Evolutionary conservation across 768 basidiomycete genomes (phyloP).

Genomic region (Cystofilobasidium ferigula): DNA sequence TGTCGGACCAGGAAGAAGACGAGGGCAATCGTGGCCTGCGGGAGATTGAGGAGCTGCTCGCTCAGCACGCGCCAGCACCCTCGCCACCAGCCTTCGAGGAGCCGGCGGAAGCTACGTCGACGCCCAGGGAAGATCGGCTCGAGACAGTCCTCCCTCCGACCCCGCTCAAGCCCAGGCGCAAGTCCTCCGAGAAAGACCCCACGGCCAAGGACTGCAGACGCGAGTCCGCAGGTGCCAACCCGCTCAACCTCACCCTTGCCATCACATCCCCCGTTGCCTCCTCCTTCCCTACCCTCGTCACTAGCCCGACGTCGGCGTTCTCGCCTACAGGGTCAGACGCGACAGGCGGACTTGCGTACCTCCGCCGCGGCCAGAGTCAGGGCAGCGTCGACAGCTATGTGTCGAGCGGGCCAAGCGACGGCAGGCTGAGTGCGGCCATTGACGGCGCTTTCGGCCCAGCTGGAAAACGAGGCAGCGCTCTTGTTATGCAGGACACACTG

Average conservation of each 20-base stretch:
- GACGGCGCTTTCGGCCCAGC: neutral
- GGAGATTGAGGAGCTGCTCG: neutral
- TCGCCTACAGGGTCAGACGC: neutral
- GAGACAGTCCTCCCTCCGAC: neutral
- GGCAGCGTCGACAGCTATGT: neutral
- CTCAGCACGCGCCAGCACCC: neutral
- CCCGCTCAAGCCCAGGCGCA: constrained; percentile 1
- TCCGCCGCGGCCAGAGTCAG: neutral
- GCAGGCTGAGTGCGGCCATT: neutral
- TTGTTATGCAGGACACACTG: neutral
- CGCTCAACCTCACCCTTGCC: neutral
- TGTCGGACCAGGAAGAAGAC: neutral
- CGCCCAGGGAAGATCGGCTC: neutral
- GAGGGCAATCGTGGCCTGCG: neutral
- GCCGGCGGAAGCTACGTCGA: neutral
- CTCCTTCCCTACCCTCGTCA: neutral
- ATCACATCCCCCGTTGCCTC: neutral
- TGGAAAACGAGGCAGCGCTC: neutral
- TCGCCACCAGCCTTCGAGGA: neutral
- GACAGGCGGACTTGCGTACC: neutral
- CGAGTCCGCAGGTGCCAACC: neutral
- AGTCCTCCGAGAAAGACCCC: neutral
- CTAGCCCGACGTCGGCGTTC: neutral
- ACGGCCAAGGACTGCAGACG: neutral
- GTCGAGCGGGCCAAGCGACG: neutral